phyloP scores from a whole-genome alignment of 441 rosid genomes.

The Adansonia gregorii region DNA sequence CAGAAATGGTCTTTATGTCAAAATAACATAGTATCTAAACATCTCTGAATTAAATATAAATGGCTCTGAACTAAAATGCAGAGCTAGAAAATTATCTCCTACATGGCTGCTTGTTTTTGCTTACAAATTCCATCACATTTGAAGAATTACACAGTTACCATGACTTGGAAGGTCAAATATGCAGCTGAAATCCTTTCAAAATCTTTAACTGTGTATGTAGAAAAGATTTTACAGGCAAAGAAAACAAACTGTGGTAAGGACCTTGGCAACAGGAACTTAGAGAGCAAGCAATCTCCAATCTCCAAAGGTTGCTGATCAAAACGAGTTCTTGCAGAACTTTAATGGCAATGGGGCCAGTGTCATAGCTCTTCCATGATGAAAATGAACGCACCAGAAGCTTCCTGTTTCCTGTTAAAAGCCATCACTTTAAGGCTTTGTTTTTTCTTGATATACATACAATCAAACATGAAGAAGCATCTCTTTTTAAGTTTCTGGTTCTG shows the following conservation, averaged over 20 bases:
- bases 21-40: not conserved
- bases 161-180: not conserved
- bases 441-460: not conserved
- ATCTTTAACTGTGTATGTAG: not conserved
- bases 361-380: not conserved
- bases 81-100: not conserved
- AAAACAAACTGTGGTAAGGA: not conserved
- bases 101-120: not conserved
- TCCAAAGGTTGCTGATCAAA: not conserved
- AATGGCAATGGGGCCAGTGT: not conserved
- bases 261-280: not conserved
- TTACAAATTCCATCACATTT: not conserved
- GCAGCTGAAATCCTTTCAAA: too few species aligned
- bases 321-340: conserved; percentile 3
- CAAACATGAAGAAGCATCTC: not conserved
- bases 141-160: not conserved
- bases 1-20: not conserved
- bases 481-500: not conserved
- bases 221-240: not conserved
- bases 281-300: not conserved
- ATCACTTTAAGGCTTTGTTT: not conserved
- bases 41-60: not conserved
- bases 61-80: not conserved
- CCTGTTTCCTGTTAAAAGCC: not conserved
- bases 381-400: not conserved